Conservation (phyloP, 805 yeast species). For the Cyberlindnera nakhonratchasimensis region DNA sequence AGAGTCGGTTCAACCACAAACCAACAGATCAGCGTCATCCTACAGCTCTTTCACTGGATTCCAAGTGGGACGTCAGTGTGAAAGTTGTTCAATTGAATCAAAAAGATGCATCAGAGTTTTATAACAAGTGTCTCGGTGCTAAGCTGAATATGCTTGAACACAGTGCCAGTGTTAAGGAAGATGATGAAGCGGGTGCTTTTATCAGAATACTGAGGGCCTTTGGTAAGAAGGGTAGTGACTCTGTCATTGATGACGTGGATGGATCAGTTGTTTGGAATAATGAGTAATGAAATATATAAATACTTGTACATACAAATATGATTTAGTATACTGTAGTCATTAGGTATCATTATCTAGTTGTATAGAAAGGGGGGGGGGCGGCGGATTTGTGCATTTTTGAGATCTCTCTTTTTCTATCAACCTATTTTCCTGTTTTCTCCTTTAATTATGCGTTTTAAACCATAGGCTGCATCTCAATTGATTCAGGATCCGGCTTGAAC, state of each 20-base stretch:
- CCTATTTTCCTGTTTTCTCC: too few species aligned
- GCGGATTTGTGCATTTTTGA: background rate
- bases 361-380: background rate
- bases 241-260: background rate
- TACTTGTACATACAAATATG: background rate
- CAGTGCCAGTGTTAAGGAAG: constrained; percentile 21
- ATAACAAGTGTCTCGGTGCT: constrained; percentile 25
- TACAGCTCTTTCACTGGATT: constrained; percentile 20
- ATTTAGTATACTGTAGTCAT: background rate
- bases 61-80: constrained; percentile 34
- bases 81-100: constrained; percentile 27
- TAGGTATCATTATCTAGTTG: background rate
- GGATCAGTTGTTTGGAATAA: constrained; percentile 23
- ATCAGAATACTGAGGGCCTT: constrained; percentile 27
- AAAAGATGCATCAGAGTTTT: constrained; percentile 18
- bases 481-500: constrained; percentile 20
- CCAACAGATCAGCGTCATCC: constrained; percentile 22
- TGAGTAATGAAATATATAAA: constrained; percentile 11
- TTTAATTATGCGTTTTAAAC: background rate
- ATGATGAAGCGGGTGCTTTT: constrained; percentile 23
- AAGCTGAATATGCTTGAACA: constrained; percentile 26
- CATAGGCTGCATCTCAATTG: constrained; percentile 15
- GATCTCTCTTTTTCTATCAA: too few species aligned
- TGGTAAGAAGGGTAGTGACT: constrained; percentile 28
- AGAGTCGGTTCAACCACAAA: constrained; percentile 37